These are phyloP conservation scores for Clonostachys rhizophaga DNA, from an alignment of 2,329 filamentous ascomycete genomes.

Conservation along the genomic window DNA sequence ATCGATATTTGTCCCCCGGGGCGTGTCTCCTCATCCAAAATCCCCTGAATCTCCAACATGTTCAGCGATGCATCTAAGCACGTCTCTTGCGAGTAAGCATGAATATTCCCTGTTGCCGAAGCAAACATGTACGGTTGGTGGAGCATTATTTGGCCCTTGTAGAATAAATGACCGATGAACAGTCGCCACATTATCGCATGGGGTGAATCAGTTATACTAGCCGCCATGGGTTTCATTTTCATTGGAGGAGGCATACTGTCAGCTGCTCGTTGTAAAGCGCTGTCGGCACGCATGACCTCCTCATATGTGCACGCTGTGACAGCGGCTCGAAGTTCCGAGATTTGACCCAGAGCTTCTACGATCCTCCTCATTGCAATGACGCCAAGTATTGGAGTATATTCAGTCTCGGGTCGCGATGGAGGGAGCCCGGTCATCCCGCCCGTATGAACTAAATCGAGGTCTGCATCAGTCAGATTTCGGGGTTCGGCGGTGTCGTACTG, in stretches of 20 bases:
- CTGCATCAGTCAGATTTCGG: slow-evolving; percentile 34
- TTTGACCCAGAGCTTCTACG: slow-evolving; percentile 12
- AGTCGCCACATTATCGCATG: slow-evolving; percentile 16
- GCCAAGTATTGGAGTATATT: slow-evolving; percentile 31
- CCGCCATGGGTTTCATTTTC: slow-evolving; percentile 25
- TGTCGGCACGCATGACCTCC: slow-evolving; percentile 18
- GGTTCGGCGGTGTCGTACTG: slow-evolving; percentile 34
- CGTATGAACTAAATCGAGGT: slow-evolving; percentile 17
- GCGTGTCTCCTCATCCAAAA: slow-evolving; percentile 13
- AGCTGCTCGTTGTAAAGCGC: slow-evolving; percentile 22
- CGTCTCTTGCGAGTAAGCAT: slow-evolving; percentile 13
- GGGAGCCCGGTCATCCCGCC: slow-evolving; percentile 23
- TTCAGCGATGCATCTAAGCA: slow-evolving; percentile 14
- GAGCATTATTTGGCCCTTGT: slow-evolving; percentile 20
- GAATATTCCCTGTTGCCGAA: slow-evolving; percentile 3
- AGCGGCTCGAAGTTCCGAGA: slow-evolving; percentile 5
- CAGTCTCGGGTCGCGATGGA: slow-evolving; percentile 26
- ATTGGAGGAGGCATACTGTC: slow-evolving; percentile 20
- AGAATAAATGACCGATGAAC: slow-evolving; percentile 16
- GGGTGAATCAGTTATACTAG: slow-evolving; percentile 24
- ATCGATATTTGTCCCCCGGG: slow-evolving; percentile 10
- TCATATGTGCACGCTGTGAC: slow-evolving; percentile 16
- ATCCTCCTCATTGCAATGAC: slow-evolving; percentile 18
- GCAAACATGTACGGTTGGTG: slow-evolving; percentile 18
- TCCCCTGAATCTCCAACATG: slow-evolving; percentile 12